These are phyloP conservation scores for Eleusine coracana DNA, from an alignment of 176 grass and related monocot genomes.

Conservation along the genomic window DNA sequence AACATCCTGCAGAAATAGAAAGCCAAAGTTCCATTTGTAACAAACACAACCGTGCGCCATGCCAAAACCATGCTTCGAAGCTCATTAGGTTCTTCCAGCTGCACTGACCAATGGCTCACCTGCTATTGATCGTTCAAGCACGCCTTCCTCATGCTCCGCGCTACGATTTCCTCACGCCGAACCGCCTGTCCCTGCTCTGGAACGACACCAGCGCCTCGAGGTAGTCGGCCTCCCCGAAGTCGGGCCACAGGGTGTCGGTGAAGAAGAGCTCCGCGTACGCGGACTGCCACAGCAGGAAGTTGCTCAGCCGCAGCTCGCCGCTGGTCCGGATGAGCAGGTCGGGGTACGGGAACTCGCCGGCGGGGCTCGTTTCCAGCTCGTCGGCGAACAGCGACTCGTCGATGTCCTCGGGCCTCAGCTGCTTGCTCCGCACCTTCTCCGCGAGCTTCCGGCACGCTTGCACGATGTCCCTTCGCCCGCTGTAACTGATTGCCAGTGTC, in stretches of 20 bases:
- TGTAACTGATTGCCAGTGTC: constrained; percentile 65
- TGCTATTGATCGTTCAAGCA: constrained; percentile 6
- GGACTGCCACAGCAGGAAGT: constrained; percentile 90
- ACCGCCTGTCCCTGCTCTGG: constrained; percentile 68
- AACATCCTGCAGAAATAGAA: neutral
- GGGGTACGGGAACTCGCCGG: constrained; percentile 38
- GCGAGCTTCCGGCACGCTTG: constrained; percentile 59
- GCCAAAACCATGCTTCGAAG: neutral
- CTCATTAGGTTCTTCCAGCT: neutral
- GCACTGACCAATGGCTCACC: constrained; percentile 12
- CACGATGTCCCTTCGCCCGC: constrained; percentile 64
- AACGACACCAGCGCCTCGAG: constrained; percentile 59
- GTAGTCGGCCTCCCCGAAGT: constrained; percentile 66
- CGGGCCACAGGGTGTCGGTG: constrained; percentile 66
- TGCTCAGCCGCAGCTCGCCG: constrained; percentile 75
- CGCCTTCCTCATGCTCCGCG: neutral
- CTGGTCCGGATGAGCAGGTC: constrained; percentile 85
- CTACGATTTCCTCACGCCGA: constrained; percentile 50
- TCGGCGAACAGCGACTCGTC: constrained; percentile 51
- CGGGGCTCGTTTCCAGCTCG: constrained; percentile 60
- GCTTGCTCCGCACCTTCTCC: constrained; percentile 44
- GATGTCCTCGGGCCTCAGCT: constrained; percentile 63
- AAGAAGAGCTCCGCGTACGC: constrained; percentile 87
- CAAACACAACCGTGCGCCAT: neutral
- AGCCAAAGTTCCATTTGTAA: neutral